Evolutionary conservation across 1,139 yeast species (phyloP).

Genomic region (Blastobotrys persicus): DNA sequence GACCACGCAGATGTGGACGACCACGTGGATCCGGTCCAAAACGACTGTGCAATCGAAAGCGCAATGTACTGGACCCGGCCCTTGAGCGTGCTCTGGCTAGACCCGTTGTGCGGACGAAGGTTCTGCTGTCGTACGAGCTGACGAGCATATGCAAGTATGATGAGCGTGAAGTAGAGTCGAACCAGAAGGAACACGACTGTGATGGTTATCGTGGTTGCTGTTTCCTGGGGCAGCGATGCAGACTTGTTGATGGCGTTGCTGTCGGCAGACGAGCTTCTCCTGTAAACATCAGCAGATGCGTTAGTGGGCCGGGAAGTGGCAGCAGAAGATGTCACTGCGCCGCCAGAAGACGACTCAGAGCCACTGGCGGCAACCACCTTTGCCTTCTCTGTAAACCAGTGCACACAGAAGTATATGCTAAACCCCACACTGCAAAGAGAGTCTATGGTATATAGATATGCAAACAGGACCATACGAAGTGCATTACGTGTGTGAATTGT

Average conservation of each 20-base stretch:
- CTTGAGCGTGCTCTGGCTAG: conserved; percentile 35
- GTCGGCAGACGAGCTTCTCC: conserved; percentile 14
- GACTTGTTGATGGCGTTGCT: conserved; percentile 44
- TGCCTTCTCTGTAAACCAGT: conserved; percentile 58
- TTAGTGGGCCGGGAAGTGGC: conserved; percentile 11
- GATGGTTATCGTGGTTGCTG: conserved; percentile 60
- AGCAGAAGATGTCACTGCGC: conserved; percentile 4
- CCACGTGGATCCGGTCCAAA: conserved; percentile 47
- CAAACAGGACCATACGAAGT: conserved; percentile 55
- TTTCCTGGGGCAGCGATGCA: conserved; percentile 69
- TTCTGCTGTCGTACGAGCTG: conserved; percentile 36
- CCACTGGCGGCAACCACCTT: conserved; percentile 15
- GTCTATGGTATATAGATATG: conserved; percentile 64
- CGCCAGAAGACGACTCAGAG: background rate
- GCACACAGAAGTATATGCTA: conserved; percentile 67
- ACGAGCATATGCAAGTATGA: conserved; percentile 61
- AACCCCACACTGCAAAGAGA: conserved; percentile 64
- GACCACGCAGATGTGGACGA: conserved; percentile 6
- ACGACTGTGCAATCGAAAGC: conserved; percentile 32
- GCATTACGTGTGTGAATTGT: conserved; percentile 41
- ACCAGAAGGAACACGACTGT: conserved; percentile 53
- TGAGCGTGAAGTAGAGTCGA: conserved; percentile 65
- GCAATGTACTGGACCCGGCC: conserved; percentile 34
- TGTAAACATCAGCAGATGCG: background rate
- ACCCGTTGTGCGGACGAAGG: conserved; percentile 36